Evolutionary conservation across 2,329 filamentous ascomycete species (phyloP).

Genomic region (Alternaria viburni): DNA sequence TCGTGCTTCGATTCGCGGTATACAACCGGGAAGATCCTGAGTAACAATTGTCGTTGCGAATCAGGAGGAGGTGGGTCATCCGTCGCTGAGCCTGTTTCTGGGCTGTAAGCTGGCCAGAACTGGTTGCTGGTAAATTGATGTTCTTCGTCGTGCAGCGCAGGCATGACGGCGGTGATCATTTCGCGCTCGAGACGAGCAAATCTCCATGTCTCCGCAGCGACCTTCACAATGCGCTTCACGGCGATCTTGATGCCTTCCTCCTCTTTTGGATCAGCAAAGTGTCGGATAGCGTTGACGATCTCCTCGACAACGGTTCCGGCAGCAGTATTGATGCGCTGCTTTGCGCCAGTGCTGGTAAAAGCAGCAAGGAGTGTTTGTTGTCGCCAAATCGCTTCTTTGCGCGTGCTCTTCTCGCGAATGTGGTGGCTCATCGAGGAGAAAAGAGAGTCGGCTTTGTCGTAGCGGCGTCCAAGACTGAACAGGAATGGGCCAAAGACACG

Average conservation of each 20-base stretch:
- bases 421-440: constrained; percentile 63
- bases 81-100: constrained; percentile 39
- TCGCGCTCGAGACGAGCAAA: constrained; percentile 64
- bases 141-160: constrained; percentile 43
- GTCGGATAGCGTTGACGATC: constrained; percentile 61
- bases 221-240: constrained; percentile 63
- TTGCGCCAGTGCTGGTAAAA: constrained; percentile 63
- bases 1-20: constrained; percentile 59
- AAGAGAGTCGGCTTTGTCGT: constrained; percentile 63
- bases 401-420: constrained; percentile 62
- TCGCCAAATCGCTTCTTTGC: constrained; percentile 64
- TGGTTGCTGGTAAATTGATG: constrained; percentile 40
- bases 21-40: constrained; percentile 61
- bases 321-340: constrained; percentile 62
- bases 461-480: constrained; percentile 61
- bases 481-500: constrained; percentile 65
- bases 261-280: constrained; percentile 59
- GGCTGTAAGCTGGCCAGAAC: constrained; percentile 45
- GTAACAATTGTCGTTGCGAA: constrained; percentile 52
- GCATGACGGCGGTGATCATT: constrained; percentile 60
- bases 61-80: constrained; percentile 32
- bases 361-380: constrained; percentile 64
- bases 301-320: constrained; percentile 64
- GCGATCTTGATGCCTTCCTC: constrained; percentile 59
- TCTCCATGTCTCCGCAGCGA: constrained; percentile 65